phyloP scores from a whole-genome alignment of 345 rosid genomes.

The Salix viminalis region DNA sequence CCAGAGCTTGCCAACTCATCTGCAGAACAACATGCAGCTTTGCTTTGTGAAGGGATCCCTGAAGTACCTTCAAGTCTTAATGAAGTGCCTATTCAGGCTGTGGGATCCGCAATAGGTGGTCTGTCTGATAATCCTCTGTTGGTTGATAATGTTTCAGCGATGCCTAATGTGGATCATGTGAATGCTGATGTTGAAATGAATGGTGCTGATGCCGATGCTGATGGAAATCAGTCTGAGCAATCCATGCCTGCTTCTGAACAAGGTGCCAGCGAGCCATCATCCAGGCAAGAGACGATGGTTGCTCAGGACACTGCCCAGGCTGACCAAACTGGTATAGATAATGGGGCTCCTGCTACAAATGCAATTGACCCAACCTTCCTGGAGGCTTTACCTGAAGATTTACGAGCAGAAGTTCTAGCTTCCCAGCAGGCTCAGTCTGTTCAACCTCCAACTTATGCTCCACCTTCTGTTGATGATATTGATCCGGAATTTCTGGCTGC shows the following conservation, averaged over 20 bases:
- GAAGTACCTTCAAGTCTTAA: constrained; percentile 37
- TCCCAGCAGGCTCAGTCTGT: constrained; percentile 93
- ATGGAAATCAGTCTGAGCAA: constrained; percentile 50
- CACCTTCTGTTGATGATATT: constrained; percentile 88
- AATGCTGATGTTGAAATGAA: constrained; percentile 77
- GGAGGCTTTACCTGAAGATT: constrained; percentile 92
- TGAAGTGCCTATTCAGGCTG: constrained; percentile 29
- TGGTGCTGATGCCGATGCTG: constrained; percentile 47
- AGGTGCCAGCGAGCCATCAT: constrained; percentile 38
- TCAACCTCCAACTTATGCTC: constrained; percentile 77
- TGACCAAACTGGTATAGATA: constrained; percentile 41
- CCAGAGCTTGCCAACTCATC: constrained; percentile 44
- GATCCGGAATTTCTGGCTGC: constrained; percentile 99
- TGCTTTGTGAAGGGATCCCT: constrained; percentile 26
- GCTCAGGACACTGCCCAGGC: constrained; percentile 49
- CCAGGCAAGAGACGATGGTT: constrained; percentile 36
- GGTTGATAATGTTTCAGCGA: constrained; percentile 33
- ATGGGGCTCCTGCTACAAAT: constrained; percentile 55
- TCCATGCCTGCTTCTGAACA: constrained; percentile 34
- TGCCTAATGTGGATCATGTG: constrained; percentile 34
- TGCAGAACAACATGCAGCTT: constrained; percentile 34
- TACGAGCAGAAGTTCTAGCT: constrained; percentile 93
- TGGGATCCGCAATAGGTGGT: constrained; percentile 26
- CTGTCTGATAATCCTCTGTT: constrained; percentile 21
- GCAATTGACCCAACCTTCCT: constrained; percentile 94